These are phyloP conservation scores for Picea engelmannii DNA, from an alignment of 83 land plant species.

Conservation along the genomic window DNA sequence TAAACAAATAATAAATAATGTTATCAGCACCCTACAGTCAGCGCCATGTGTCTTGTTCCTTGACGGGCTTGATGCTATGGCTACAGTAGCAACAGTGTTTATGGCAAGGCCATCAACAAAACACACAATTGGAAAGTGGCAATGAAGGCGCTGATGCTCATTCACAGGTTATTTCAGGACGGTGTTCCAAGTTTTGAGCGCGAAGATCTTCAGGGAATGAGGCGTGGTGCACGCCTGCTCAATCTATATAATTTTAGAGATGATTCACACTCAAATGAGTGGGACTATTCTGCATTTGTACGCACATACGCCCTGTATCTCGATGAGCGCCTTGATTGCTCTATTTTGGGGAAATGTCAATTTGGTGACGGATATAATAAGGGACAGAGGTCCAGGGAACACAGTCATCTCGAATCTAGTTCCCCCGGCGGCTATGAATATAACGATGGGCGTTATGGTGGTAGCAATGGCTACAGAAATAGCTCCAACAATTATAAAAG, in stretches of 20 bases:
- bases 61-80: too few species aligned
- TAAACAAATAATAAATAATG: too few species aligned
- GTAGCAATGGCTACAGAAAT: conserved; percentile 13
- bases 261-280: conserved; percentile 77
- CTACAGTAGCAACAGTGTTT: too few species aligned
- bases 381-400: background rate
- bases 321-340: conserved; percentile 71
- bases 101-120: conserved; percentile 37
- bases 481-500: conserved; percentile 16
- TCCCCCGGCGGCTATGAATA: too few species aligned
- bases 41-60: too few species aligned
- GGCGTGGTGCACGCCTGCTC: conserved; percentile 22
- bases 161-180: too few species aligned
- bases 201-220: conserved; percentile 58
- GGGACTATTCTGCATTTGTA: conserved; percentile 89
- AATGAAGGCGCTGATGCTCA: conserved; percentile 48
- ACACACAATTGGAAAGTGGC: conserved; percentile 91
- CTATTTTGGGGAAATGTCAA: conserved; percentile 34
- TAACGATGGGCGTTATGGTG: background rate
- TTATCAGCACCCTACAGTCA: too few species aligned
- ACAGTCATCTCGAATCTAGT: background rate
- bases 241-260: conserved; percentile 76
- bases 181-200: conserved; percentile 53
- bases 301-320: conserved; percentile 76
- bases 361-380: conserved; percentile 18